Percentiles rank a stretch among this genome's conserved stretches.
Evolutionary conservation across 2,329 filamentous ascomycete species (phyloP).

Genomic region (Phialophora macrospora): DNA sequence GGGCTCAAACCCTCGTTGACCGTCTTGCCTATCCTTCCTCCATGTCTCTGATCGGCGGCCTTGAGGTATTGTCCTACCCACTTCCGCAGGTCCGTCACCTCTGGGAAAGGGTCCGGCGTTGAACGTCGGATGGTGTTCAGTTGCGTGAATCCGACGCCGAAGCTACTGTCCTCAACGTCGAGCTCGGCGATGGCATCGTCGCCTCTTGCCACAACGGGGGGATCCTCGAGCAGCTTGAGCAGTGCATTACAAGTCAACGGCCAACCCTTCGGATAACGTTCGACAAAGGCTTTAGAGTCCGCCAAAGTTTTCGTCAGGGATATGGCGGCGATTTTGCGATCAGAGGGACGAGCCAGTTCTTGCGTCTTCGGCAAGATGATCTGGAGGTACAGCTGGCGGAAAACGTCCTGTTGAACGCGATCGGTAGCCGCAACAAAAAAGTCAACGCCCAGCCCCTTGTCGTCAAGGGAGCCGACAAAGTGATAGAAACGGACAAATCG

Average conservation of each 20-base stretch:
- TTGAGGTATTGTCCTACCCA: slow-evolving; percentile 87
- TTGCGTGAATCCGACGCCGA: slow-evolving; percentile 91
- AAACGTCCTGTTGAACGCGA: slow-evolving; percentile 69
- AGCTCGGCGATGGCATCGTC: slow-evolving; percentile 82
- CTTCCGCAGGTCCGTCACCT: slow-evolving; percentile 75
- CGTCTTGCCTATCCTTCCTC: slow-evolving; percentile 71
- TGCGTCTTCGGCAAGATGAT: slow-evolving; percentile 89
- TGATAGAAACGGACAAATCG: slow-evolving; percentile 96
- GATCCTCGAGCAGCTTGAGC: slow-evolving; percentile 85
- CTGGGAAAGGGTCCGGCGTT: slow-evolving; percentile 79
- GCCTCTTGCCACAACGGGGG: slow-evolving; percentile 72
- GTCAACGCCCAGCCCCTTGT: slow-evolving; percentile 85
- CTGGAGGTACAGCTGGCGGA: slow-evolving; percentile 69
- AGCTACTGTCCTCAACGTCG: slow-evolving; percentile 92
- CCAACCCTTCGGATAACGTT: slow-evolving; percentile 87
- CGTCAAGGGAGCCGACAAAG: slow-evolving; percentile 77
- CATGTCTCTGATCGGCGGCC: slow-evolving; percentile 74
- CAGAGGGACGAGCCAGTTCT: slow-evolving; percentile 82
- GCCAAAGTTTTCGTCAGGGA: slow-evolving; percentile 91
- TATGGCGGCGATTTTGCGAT: slow-evolving; percentile 91
- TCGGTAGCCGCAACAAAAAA: slow-evolving; percentile 89
- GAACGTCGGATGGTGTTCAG: slow-evolving; percentile 85
- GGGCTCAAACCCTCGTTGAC: slow-evolving; percentile 71
- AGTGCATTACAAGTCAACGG: slow-evolving; percentile 86
- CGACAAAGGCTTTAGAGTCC: slow-evolving; percentile 81